Base-by-base conservation (phyloP, 176 grass and related monocot genomes). In the Miscanthus lutarioriparius region DNA sequence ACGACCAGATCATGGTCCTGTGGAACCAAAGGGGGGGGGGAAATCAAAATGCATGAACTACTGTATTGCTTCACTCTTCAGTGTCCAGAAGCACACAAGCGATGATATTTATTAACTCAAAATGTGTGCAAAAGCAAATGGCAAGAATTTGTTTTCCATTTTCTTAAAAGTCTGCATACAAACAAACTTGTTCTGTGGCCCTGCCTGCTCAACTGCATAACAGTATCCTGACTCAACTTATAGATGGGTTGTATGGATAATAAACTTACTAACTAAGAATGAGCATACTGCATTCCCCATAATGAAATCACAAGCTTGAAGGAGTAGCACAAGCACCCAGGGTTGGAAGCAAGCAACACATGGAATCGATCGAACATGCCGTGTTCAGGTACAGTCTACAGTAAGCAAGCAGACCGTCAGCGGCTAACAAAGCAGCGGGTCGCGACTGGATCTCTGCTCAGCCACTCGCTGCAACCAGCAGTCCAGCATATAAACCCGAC, bases 1-100 rank as follows among this genome's bases (percentile, higher is more conserved):
- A 98, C 89, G 13, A 92, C 81, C 63, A 98, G 88, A 77, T 89
- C 85, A 64, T 65, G 89, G 58, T 98, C 96, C 93, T 98, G 68
- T 13, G 7, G 80, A 74, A 54, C 17, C 10, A 75, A 79, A 17
- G 30, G 39, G 25, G 13, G 12, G 58, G 58, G n/a, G n/a, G n/a
- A 3, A 10, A 65, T 53, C 22, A 86, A 82, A 62, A 51, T 30
- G 11, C 2, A 19, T 26, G 33, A 43, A 43, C 8, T 8, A 28
- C 64, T 6, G 4, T 71, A 1, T 70, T 32, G 44, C 0, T 72
- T 25, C 4, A 4, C 20, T 36, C 20, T 68, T 30, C 54, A 40
- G 20, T 41, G 27, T 59, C 10, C 19, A 9, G 53, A n/a, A 22
- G 23, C 28, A 51, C 41, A 30, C 6, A 30, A 48, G 4, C 38